Base-by-base conservation (phyloP, 2,329 filamentous ascomycete species). In the Penicillium oxalicum region DNA sequence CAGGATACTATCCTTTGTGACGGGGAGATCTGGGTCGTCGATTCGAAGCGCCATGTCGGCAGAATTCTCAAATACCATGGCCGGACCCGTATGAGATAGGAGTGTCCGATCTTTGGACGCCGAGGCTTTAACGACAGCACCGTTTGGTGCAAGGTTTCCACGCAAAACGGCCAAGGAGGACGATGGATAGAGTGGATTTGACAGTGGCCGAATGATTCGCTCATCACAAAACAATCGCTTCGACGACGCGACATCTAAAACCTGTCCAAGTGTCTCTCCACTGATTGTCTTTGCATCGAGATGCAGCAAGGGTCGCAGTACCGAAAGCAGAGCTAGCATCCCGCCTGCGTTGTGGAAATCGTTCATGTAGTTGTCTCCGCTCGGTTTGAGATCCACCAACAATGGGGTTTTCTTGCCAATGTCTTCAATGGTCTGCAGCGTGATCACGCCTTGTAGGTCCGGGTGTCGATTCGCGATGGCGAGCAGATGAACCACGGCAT, bases 381-480 rank as follows among this genome's bases (percentile, higher is more conserved):
- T 77, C 0, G 76, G 76, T 50, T 78, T 78, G n/a, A 78, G 61
- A 52, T 78, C 76, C 8, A 78, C 66, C 4, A 78, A 56, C 0
- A 78, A 58, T 0, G 76, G 76, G 0, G 71, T 75, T 6, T 63
- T 72, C 12, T 65, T 64, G 4, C 76, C 76, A 32, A 78, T 71
- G 4, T 75, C 70, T 41, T 77, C 74, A 47, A 78, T 66, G 0
- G 70, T 74, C 25, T 72, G 57, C 13, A 78, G 54, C 0, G 69
- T 74, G 37, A 78, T 74, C 4, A 62, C 60, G 3, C 73, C 73
- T 32, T 71, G 66, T 3, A 78, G 50, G 1, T 64, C 56, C 0
- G 77, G 77, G 50, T 79, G 77, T 4, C 77, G 66, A 45, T 78
- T 78, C 12, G 75, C 75, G 28, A 80, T 72, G n/a, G 77, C 77